Base-by-base conservation (phyloP, 257 asterid species). In the Eustoma russellianum region DNA sequence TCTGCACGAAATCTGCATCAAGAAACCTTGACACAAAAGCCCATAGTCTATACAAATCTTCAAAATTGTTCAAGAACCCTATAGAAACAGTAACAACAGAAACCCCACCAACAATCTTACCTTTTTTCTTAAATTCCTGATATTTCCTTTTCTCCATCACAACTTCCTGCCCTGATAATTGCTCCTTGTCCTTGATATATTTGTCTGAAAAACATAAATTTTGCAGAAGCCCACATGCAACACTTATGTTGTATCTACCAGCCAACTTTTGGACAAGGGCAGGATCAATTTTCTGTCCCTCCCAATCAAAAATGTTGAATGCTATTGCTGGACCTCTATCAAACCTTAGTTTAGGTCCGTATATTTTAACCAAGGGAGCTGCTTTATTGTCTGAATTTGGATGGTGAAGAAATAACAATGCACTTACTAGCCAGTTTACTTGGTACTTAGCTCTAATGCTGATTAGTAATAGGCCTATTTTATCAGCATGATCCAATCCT, bases 1-100 rank as follows among this genome's bases (percentile, higher is more conserved):
- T 88, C 87, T 85, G 95, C 60, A 85, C 87, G 67, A 80, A 88
- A 83, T 88, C 97, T 9, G 97, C 97, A 69, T 88, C 97, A 70
- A 85, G 61, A 55, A 88, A 88, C 69, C 82, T 85, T 10, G 97
- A 66, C 62, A 85, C 62, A 59, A 85, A 88, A 4, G 64, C 79
- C 97, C 97, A 88, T 7, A 85, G 16, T 60, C 83, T 77, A 3
- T 80, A 77, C 77, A 85, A 46, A 33, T 88, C 97, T 33, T 83
- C 93, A 58, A 86, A 83, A 50, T 81, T 66, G 14, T 67, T 81
- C 79, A 81, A 46, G 76, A 81, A 69, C 5, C 83, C 86, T 3
- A 83, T 12, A 3, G 85, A 79, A 66, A 60, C 65, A 6, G 90
- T 76, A 0, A 79, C 80, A n/a, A 79, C 93, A 33, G 65, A 70